These are phyloP conservation scores for Nissolia schottii DNA, from an alignment of 306 rosid species.

Conservation along the genomic window DNA sequence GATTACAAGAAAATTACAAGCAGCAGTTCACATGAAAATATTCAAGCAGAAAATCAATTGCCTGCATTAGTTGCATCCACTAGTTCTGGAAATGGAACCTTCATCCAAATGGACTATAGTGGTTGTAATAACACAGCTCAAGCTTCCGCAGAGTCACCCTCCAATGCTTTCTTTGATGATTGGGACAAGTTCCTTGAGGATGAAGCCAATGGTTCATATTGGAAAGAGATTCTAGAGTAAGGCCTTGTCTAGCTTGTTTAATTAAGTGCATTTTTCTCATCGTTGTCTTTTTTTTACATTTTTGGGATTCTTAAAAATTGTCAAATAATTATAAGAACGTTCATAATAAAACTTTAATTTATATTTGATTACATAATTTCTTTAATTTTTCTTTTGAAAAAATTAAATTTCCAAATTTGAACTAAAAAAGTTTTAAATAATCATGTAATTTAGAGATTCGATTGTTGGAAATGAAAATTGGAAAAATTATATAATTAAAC, in stretches of 20 bases:
- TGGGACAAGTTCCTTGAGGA: slow-evolving; percentile 74
- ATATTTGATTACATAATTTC: too few relatives aligned
- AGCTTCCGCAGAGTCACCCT: slow-evolving; percentile 29
- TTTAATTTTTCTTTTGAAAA: neutral
- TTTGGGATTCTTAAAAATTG: too few relatives aligned
- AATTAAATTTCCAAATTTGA: too few relatives aligned
- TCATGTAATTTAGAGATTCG: too few relatives aligned
- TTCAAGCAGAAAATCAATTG: slow-evolving; percentile 29
- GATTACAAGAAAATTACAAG: slow-evolving; percentile 20
- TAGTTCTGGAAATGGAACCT: slow-evolving; percentile 19
- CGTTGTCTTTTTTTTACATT: too few relatives aligned
- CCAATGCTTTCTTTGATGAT: slow-evolving; percentile 44
- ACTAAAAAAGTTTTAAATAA: too few relatives aligned
- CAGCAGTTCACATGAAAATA: slow-evolving; percentile 6
- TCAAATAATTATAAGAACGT: too few relatives aligned
- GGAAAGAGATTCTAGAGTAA: slow-evolving; percentile 84
- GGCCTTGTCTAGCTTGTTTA: neutral
- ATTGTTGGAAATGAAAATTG: too few relatives aligned
- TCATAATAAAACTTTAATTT: too few relatives aligned
- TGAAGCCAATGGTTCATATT: slow-evolving; percentile 52
- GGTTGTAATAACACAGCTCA: neutral
- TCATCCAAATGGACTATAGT: slow-evolving; percentile 35
- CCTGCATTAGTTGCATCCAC: slow-evolving; percentile 48
- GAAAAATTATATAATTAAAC: too few relatives aligned
- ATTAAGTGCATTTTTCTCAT: neutral